Base-by-base conservation (phyloP, 2,329 filamentous ascomycete genomes). In the Trichoderma semiorbis region DNA sequence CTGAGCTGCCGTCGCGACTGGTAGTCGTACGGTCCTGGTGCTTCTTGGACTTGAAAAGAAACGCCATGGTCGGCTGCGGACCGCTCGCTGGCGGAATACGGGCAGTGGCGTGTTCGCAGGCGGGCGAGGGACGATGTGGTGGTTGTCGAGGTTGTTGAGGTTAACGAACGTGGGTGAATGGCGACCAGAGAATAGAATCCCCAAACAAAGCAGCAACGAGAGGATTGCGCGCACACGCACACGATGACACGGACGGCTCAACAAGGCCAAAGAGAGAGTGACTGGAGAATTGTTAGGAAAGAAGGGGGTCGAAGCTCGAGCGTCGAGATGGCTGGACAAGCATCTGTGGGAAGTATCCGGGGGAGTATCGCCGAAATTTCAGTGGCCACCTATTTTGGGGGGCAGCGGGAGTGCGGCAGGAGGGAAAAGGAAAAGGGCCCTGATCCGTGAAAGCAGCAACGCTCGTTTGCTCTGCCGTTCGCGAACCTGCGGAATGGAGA, bases 21-120 rank as follows among this genome's bases (percentile, higher is more conserved):
- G 85, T 83, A 75, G 87, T 79, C 71, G 83, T 84, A 79, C 90
- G 88, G 77, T 91, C 89, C 81, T 92, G 90, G 79, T 89, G 87
- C 83, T 93, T 94, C 83, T 94, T 94, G 71, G 91, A 93, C 81
- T 93, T 93, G 85, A 94, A 94, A 74, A 94, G 87, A 82, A 94
- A 94, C 75, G 92, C 90, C 92, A 94, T 94, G 82, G 81, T 85
- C 81, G 78, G 77, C 82, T 78, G 80, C 77, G 78, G 79, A 78
- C 81, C 80, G 81, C 80, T 79, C 77, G 77, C 79, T 79, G 80
- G 80, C 77, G 78, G 77, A 69, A 36, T 58, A 70, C 73, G 71
- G 66, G 68, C 71, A 73, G 69, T 72, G 73, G 72, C 77, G 74
- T 75, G 72, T 69, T 75, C 72, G 55, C 39, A 39, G 69, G 57